Base-by-base conservation (phyloP, 164 flowering plant genomes). In the Euptelea pleiosperma region DNA sequence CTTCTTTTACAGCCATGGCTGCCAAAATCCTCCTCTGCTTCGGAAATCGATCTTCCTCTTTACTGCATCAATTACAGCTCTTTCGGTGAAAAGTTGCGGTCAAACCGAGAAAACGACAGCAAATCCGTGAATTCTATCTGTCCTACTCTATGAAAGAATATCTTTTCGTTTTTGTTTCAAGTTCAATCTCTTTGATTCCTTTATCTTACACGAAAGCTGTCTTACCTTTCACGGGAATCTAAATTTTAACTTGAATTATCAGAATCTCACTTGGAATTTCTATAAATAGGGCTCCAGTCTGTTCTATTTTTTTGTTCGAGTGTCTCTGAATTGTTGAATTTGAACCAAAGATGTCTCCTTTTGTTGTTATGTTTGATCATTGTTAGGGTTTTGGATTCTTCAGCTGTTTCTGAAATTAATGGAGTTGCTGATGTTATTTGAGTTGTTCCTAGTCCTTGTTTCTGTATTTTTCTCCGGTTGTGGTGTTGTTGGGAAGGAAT, bases 401-500 rank as follows among this genome's bases (percentile, higher is more conserved):
- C n/a, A n/a, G n/a, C n/a, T n/a, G n/a, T n/a, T n/a, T n/a, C n/a
- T n/a, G n/a, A n/a, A n/a, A n/a, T n/a, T n/a, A 31, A 61, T 62
- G 65, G 52, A n/a, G 31, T 21, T 12, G 14, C 40, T 40, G 2
- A 12, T 45, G 43, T 22, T 46, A 19, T 50, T 24, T n/a, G n/a
- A n/a, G n/a, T 37, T 57, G 6, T 44, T 55, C 12, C 26, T 52
- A 18, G 34, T 41, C 2, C 24, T 34, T 10, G 7, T 42, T 11
- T 52, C 47, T 12, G 16, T 51, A 28, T 61, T 66, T 45, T 46
- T 56, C 4, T 36, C 56, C 48, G 62, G 47, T 64, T 65, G 66
- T 41, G 48, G 2, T 66, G 68, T 36, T 50, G 11, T 58, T 42
- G 58, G 70, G 2, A 92, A 89, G 57, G 91, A 82, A 65, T 92